Evolutionary conservation across 1,284 basidiomycete genomes (phyloP), one percentile per base, ranked within the genome.

Genomic region (Leucoagaricus sp.): DNA sequence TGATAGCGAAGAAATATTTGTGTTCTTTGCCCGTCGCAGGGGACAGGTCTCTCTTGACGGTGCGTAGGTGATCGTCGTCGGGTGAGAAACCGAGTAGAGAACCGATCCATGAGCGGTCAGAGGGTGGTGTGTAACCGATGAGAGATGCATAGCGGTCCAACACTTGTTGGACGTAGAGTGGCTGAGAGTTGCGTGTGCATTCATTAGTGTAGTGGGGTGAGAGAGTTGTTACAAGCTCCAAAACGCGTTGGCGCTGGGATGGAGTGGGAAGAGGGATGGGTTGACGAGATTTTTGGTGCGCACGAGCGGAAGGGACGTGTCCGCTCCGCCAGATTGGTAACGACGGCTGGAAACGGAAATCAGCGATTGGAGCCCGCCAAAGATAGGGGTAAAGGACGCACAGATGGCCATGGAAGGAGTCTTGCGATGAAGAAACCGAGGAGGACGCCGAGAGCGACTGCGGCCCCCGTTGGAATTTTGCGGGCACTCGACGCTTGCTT

Each of bases 1-100:
- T 98, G 82, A 98, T 97, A 53, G 94, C 95, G 73, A 98, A 96
- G 74, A 94, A 98, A 75, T 97, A 98, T 71, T 97, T 97, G 84
- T 98, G 95, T 60, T 87, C 81, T 64, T 81, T 79, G 17, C 50
- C 48, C 31, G 31, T 38, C n/a, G n/a, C n/a, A 38, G 36, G 12
- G 36, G 75, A 64, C 56, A 82, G 71, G 64, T 78, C 73, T 36
- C 77, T 74, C 33, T 74, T 72, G 21, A 75, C 65, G 58, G 70
- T 71, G 45, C 69, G 67, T 34, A 69, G 65, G 47, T 72, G 70
- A 52, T 70, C 70, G 53, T 81, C 80, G 59, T 81, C 73, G 44
- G 78, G 75, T 28, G 77, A 72, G 34, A 66, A 70, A n/a, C 75
- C 69, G 28, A 80, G 78, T 51, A 86, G 68, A 13, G 78, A 75